Base-by-base conservation (phyloP, 768 basidiomycete species). In the Agaricus subrufescens region DNA sequence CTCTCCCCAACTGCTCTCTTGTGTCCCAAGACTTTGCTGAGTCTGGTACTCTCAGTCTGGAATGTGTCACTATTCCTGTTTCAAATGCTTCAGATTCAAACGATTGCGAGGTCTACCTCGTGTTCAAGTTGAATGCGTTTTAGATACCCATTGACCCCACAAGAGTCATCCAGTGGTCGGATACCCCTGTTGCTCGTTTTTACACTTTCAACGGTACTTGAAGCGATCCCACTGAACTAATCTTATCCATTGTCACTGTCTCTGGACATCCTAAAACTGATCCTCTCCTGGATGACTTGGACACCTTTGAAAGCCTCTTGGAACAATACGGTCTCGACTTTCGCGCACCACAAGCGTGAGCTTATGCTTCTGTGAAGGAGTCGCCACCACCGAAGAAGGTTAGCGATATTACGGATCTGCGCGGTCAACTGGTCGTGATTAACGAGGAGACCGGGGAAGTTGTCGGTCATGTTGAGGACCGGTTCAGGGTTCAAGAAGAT, bases 371-470 rank as follows among this genome's bases (percentile, higher is more conserved):
- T 26, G 52, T 58, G 15, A 31, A 31, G 31, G 45, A 48, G n/a
- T 54, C 57, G 34, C 59, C 57, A 5, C 52, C 60, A 3, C 50
- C 60, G 45, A 59, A 55, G 23, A 60, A 65, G 34, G 37, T 46
- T 40, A 53, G 46, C 54, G 67, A 62, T 39, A 59, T 68, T 26
- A 66, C 72, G 45, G 75, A 77, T 60, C 69, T 77, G 31, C 69
- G 75, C 27, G 87, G 88, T 4, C 80, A 79, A 49, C 75, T 91
- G 30, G 82, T 91, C 39, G 77, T 89, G 58, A 78, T 91, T 52
- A 83, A 92, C 65, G 81, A 91, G 65, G 77, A 82, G 42, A 84
- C 78, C 45, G 89, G 89, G 2, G 83, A 89, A 59, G 75, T 91
- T 10, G 75, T 91, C 12, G 88, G 86, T 0, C 81, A 85, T 64